phyloP scores from a whole-genome alignment of 1,139 yeast genomes.

The Yamadazyma atmosphaerica region DNA sequence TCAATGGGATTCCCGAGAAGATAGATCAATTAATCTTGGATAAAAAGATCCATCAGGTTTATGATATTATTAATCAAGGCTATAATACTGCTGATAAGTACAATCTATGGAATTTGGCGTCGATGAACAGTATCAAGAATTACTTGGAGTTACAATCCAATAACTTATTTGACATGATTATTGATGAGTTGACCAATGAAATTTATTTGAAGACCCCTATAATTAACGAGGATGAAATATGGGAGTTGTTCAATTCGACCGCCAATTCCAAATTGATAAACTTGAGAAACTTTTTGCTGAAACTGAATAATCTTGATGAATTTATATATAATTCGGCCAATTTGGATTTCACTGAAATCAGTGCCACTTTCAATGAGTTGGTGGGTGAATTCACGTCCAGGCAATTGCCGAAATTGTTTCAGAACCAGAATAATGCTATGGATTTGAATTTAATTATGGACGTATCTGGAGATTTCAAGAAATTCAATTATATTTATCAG shows the following conservation, averaged over 20 bases:
- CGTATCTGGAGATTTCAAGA: slow-evolving; percentile 13
- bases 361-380: slow-evolving; percentile 48
- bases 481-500: slow-evolving; percentile 49
- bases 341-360: slow-evolving; percentile 54
- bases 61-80: slow-evolving; percentile 59
- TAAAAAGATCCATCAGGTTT: slow-evolving; percentile 71
- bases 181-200: slow-evolving; percentile 76
- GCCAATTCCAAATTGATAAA: slow-evolving; percentile 35
- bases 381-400: slow-evolving; percentile 32
- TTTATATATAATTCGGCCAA: slow-evolving; percentile 58
- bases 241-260: slow-evolving; percentile 31
- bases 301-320: slow-evolving; percentile 54
- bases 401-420: slow-evolving; percentile 31
- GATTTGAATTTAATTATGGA: slow-evolving; percentile 13
- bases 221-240: slow-evolving; percentile 18
- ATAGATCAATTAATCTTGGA: slow-evolving; percentile 67
- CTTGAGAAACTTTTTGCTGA: slow-evolving; percentile 33
- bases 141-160: slow-evolving; percentile 66
- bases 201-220: slow-evolving; percentile 56
- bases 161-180: slow-evolving; percentile 65
- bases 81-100: slow-evolving; percentile 57
- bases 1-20: slow-evolving; percentile 59
- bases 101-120: slow-evolving; percentile 62
- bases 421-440: slow-evolving; percentile 6
- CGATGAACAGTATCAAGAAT: slow-evolving; percentile 55